These are phyloP conservation scores for Lophiostoma macrostomum DNA, from an alignment of 495 filamentous ascomycete species.

Conservation along the genomic window DNA sequence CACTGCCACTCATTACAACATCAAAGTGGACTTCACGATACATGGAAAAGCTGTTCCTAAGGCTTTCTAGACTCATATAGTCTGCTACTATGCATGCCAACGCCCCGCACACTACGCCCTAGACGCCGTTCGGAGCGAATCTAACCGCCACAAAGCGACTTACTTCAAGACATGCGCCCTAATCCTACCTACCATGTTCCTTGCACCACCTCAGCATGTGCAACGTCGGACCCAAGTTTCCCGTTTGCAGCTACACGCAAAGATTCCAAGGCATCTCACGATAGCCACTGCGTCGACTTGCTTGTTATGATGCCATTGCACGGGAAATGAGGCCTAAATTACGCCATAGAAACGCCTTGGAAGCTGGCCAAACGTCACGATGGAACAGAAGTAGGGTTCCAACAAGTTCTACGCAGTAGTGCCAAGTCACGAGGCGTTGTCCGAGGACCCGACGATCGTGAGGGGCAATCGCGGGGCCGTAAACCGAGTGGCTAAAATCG, in stretches of 20 bases:
- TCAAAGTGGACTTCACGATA: too few species aligned
- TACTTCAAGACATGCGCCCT: background rate
- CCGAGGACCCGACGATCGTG: slow-evolving; percentile 8
- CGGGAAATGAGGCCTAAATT: slow-evolving; percentile 5
- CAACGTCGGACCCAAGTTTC: background rate
- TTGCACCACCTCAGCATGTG: background rate
- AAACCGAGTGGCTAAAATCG: background rate
- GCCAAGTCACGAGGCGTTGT: slow-evolving; percentile 21
- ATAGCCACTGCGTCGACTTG: background rate
- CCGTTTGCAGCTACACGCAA: too few species aligned
- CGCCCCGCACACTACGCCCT: too few species aligned
- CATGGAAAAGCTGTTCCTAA: too few species aligned
- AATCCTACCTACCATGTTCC: background rate
- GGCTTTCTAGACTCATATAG: too few species aligned
- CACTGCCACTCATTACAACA: too few species aligned
- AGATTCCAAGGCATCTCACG: slow-evolving; percentile 1
- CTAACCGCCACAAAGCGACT: slow-evolving; percentile 16
- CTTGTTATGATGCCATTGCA: slow-evolving; percentile 10
- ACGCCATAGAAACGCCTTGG: slow-evolving; percentile 18
- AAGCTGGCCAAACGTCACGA: slow-evolving; percentile 18
- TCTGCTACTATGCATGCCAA: too few species aligned
- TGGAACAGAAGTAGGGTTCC: background rate
- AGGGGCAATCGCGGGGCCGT: slow-evolving; percentile 1
- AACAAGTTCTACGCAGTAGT: background rate
- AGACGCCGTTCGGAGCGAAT: too few species aligned